Evolutionary conservation across 306 rosid genomes (phyloP), one percentile per base, ranked within the genome.

Genomic region (Corylus avellana): DNA sequence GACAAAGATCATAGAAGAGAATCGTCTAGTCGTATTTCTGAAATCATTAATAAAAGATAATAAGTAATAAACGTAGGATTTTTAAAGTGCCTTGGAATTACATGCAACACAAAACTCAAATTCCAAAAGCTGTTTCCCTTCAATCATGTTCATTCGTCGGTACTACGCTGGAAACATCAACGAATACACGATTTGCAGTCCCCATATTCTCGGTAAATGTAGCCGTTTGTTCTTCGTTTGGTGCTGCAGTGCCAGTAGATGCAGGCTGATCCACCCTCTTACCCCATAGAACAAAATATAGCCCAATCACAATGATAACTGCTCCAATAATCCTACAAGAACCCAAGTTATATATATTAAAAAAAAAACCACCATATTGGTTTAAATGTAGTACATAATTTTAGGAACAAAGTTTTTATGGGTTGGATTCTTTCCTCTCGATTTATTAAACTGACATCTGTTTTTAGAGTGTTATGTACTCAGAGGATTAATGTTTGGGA

Each of bases 201-300:
- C 63, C 49, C 59, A 13, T 35, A 9, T 51, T 50, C 57, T 37
- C 29, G 1, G 29, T 10, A 6, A 48, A 17, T 70, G 39, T 11
- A 5, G 73, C 48, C 39, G 12, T 64, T 5, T 27, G 29, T 17
- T 77, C 82, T 68, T 50, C 66, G 16, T n/a, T 77, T 74, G 37
- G 22, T 75, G 48, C 63, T 50, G 6, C 69, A n/a, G 42, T 63
- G 17, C 56, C 57, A 17, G 27, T 35, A 44, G 70, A 37, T 82
- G 79, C 35, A 61, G 62, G 5, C 35, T 66, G 64, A 42, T 83
- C 87, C 27, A 70, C 76, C 64, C 77, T 81, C 68, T 78, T 83
- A 0, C 87, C 91, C 87, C 91, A 88, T 39, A 83, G 74, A 55
- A 81, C 79, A 49, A 81, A 14, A 29, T 83, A 78, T 25, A 80